Percentiles rank a stretch among this genome's conserved stretches.
Conservation (phyloP, 1,139 yeast species). For the Geotrichum macrosporum region DNA sequence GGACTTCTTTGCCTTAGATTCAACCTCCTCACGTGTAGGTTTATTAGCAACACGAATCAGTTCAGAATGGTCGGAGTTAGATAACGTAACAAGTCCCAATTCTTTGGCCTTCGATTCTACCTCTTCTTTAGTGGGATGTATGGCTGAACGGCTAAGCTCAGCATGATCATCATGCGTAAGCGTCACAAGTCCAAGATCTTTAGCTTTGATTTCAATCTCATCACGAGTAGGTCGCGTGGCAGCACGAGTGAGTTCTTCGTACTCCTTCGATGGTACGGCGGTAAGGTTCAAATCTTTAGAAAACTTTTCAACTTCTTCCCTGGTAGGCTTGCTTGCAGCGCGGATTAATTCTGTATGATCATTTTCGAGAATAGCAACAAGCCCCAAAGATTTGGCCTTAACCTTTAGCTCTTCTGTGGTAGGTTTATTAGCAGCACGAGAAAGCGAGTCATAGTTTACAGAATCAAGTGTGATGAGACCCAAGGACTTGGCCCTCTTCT, state of each 20-base stretch:
- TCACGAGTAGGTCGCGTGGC: conserved; percentile 26
- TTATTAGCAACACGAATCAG: conserved; percentile 15
- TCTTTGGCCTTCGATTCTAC: conserved; percentile 24
- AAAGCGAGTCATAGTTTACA: conserved; percentile 21
- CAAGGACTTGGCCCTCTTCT: conserved; percentile 23
- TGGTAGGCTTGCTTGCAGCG: conserved; percentile 27
- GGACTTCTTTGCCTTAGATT: background rate
- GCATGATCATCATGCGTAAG: conserved; percentile 26
- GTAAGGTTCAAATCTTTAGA: conserved; percentile 37
- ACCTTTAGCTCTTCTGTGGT: conserved; percentile 30
- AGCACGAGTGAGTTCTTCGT: conserved; percentile 26
- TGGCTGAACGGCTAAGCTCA: conserved; percentile 23
- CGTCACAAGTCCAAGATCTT: conserved; percentile 33
- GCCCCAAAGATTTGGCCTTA: conserved; percentile 29
- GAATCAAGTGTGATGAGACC: conserved; percentile 29
- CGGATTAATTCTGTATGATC: conserved; percentile 25
- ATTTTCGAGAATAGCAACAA: conserved; percentile 32
- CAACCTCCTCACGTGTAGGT: conserved; percentile 24
- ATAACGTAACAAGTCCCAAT: conserved; percentile 14
- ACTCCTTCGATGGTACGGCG: conserved; percentile 41
- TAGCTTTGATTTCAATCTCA: conserved; percentile 25
- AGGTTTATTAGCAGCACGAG: conserved; percentile 27
- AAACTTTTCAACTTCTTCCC: conserved; percentile 28
- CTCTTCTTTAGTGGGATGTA: conserved; percentile 26
- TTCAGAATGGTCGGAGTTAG: conserved; percentile 7